phyloP scores from a whole-genome alignment of 2,329 filamentous ascomycete species.

The Coniochaeta sp. region DNA sequence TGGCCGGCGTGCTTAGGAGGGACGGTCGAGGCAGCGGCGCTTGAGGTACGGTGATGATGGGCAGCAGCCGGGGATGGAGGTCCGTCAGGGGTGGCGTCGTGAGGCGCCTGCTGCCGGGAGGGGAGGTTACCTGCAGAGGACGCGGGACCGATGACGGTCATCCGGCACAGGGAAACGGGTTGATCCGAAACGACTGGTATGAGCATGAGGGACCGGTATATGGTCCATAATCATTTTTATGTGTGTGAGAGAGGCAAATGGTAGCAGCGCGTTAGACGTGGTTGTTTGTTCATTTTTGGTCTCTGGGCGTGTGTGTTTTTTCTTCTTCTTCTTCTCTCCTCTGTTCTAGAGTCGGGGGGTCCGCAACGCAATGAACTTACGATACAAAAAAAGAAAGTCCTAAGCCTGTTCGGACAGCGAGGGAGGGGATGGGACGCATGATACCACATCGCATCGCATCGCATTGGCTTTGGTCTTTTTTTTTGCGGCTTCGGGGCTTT shows the following conservation, averaged over 20 bases:
- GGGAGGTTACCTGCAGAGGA: background rate
- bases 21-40: background rate
- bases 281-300: background rate
- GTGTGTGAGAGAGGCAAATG: background rate
- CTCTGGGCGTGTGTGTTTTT: background rate
- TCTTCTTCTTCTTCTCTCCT: background rate
- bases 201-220: no score
- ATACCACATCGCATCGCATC: background rate
- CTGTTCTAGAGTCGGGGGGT: background rate
- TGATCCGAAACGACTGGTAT: background rate
- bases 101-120: background rate
- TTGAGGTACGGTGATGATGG: background rate
- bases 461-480: no score
- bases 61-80: background rate
- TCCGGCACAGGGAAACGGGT: background rate
- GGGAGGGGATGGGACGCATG: background rate
- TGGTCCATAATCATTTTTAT: background rate
- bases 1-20: slow-evolving; percentile 35
- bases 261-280: background rate
- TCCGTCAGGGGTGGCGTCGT: background rate
- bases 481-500: background rate
- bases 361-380: background rate
- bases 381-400: no score
- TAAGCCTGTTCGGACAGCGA: no score
- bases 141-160: background rate